These are phyloP conservation scores for Aspergillus sp. DNA, from an alignment of 2,329 filamentous ascomycete genomes.

Conservation along the genomic window DNA sequence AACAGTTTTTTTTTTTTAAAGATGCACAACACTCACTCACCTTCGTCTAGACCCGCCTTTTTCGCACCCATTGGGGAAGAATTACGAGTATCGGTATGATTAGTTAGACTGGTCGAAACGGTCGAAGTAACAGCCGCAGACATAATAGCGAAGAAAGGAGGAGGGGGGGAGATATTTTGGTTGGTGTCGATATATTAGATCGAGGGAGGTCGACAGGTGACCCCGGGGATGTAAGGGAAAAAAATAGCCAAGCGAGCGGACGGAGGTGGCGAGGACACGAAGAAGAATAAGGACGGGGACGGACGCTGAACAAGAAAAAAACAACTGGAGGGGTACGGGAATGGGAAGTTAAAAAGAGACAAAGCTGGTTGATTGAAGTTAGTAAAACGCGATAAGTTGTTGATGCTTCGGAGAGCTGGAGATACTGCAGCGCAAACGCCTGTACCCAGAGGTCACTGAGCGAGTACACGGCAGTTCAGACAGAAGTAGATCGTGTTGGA, in stretches of 20 bases:
- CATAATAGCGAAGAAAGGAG: conserved; percentile 31
- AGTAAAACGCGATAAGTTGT: conserved; percentile 8
- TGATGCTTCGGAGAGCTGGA: conserved; percentile 8
- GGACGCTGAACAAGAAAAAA: conserved; percentile 14
- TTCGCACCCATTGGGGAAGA: conserved; percentile 48
- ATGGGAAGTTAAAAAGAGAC: conserved; percentile 15
- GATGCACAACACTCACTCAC: conserved; percentile 35
- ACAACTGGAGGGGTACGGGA: conserved; percentile 1
- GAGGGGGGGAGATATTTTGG: too few species aligned
- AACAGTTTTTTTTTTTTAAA: background rate
- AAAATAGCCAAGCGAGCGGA: conserved; percentile 26
- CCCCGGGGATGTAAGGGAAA: conserved; percentile 15
- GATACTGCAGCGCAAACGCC: background rate
- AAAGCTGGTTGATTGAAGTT: conserved; percentile 8
- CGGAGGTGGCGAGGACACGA: conserved; percentile 16
- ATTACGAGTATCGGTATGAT: conserved; percentile 33
- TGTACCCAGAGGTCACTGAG: conserved; percentile 10
- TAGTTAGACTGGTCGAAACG: conserved; percentile 32
- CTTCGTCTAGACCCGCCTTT: conserved; percentile 43
- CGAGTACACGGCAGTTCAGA: background rate
- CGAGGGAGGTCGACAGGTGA: conserved; percentile 22
- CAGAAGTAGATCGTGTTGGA: conserved; percentile 2
- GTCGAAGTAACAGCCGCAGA: conserved; percentile 44
- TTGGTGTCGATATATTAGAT: conserved; percentile 18
- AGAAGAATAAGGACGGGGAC: conserved; percentile 14